These are phyloP conservation scores for Tetradesmus obliquus DNA, from an alignment of 139 green algal genomes.

Conservation along the genomic window DNA sequence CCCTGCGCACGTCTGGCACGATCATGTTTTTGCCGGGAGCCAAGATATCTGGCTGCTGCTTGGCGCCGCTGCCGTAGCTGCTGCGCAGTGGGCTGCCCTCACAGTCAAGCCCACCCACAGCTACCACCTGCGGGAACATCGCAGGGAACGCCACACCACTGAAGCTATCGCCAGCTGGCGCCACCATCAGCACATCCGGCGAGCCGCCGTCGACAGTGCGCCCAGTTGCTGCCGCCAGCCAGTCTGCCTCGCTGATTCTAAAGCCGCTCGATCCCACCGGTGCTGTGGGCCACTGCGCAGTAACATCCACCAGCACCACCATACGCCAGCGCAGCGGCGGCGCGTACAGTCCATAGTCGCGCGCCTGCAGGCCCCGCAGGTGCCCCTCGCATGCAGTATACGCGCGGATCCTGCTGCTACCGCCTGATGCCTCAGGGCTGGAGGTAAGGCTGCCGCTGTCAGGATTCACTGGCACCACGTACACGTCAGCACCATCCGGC, in stretches of 20 bases:
- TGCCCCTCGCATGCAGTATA: slow-evolving; percentile 40
- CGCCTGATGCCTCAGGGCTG: neutral
- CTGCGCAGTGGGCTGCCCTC: neutral
- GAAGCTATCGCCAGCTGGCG: slow-evolving; percentile 13
- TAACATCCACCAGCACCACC: slow-evolving; percentile 39
- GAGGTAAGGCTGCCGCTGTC: neutral
- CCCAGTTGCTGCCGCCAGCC: slow-evolving; percentile 10
- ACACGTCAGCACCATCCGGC: neutral
- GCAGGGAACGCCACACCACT: neutral
- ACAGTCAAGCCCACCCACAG: slow-evolving; percentile 11
- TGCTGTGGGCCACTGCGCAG: too few relatives aligned
- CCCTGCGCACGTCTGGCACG: neutral
- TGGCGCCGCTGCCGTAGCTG: neutral
- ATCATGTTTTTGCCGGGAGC: slow-evolving; percentile 12
- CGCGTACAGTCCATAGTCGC: neutral
- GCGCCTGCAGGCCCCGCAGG: slow-evolving; percentile 34
- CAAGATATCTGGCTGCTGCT: slow-evolving; percentile 13
- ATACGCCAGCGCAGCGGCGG: neutral
- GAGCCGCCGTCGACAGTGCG: neutral
- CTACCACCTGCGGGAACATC: neutral
- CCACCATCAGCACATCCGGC: slow-evolving; percentile 16
- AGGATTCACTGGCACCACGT: slow-evolving; percentile 25
- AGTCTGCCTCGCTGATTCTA: neutral
- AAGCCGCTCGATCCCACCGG: neutral
- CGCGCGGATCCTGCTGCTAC: slow-evolving; percentile 23